Base-by-base conservation (phyloP, 495 filamentous ascomycete genomes). In the Tuber brumale region DNA sequence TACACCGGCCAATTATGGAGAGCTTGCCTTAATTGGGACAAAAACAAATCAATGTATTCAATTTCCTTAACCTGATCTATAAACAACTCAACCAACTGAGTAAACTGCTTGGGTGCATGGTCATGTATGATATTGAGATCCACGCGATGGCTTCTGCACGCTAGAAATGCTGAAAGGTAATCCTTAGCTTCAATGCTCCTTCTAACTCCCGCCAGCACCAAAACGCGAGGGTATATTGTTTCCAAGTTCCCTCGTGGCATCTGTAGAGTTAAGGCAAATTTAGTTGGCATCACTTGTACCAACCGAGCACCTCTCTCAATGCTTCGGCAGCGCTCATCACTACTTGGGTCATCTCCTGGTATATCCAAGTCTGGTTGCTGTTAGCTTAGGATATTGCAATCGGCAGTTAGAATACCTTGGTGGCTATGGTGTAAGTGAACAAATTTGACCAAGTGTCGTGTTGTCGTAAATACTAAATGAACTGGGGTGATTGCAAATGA, bases 101-200 rank as follows among this genome's bases (percentile, higher is more conserved):
- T 87, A 81, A 99, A 97, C 76, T 95, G 92, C 69, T 89, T 85
- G 0, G 94, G 93, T 10, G 88, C 89, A 85, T 98, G 91, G 83
- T 99, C 95, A 83, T 97, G 94, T n/a, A 99, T 86, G 73, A 99
- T 95, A 82, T 98, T 99, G 91, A 97, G 93, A 82, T 99, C 95
- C 5, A 99, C 95, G 77, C 95, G 89, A 82, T 97, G 96, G 72
- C 90, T 94, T 45, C 95, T 90, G 83, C 95, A 99, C 57, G 91
- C 89, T 41, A 92, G 85, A 83, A 97, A 99, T 2, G 95, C 95
- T 74, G 87, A 89, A 70, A 87, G 90, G 80, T 97, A 99, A 70
- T 95, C 87, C 82, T 91, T 92, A 31, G 87, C 85, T 76, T 92
- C 91, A 72, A 99, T 92, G 61, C 91, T 90, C 48, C 89, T 87